A percentile compares a stretch with the other conserved stretches of the same genome.
Conservation (phyloP, 306 rosid species). For the Canavalia gladiata region DNA sequence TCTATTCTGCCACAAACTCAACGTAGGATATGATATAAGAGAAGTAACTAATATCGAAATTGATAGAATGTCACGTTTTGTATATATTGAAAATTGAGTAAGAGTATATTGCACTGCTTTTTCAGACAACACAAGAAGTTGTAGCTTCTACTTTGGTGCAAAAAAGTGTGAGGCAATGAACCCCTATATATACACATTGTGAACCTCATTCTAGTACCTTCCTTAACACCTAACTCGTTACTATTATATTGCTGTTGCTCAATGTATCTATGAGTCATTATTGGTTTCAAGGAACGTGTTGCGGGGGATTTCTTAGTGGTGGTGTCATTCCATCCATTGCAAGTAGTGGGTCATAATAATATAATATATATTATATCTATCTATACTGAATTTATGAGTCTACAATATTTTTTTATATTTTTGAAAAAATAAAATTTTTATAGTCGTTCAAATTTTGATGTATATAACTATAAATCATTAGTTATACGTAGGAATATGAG, state of each 20-base stretch:
- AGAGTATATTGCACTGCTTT: neutral
- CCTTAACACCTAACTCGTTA: conserved; percentile 36
- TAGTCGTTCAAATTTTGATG: no score
- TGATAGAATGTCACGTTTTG: neutral
- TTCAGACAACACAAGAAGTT: neutral
- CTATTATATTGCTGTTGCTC: neutral
- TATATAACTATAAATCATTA: no score
- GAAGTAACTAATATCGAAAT: neutral
- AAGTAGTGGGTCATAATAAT: conserved; percentile 26
- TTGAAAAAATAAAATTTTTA: no score
- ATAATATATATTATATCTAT: no score
- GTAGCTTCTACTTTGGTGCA: conserved; percentile 36
- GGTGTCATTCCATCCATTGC: conserved; percentile 26
- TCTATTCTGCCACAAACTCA: conserved; percentile 24
- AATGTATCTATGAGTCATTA: neutral
- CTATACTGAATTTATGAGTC: no score
- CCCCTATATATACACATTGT: conserved; percentile 64
- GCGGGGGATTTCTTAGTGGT: conserved; percentile 48
- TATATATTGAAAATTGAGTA: neutral
- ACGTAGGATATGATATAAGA: neutral
- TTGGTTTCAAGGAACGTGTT: conserved; percentile 45
- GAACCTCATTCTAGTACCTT: conserved; percentile 60
- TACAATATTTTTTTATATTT: no score
- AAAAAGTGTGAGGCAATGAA: conserved; percentile 34
- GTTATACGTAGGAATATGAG: no score